A percentile compares a stretch with the other conserved stretches of the same genome.
phyloP scores from a whole-genome alignment of 345 rosid genomes.

The Gossypium thurberi region DNA sequence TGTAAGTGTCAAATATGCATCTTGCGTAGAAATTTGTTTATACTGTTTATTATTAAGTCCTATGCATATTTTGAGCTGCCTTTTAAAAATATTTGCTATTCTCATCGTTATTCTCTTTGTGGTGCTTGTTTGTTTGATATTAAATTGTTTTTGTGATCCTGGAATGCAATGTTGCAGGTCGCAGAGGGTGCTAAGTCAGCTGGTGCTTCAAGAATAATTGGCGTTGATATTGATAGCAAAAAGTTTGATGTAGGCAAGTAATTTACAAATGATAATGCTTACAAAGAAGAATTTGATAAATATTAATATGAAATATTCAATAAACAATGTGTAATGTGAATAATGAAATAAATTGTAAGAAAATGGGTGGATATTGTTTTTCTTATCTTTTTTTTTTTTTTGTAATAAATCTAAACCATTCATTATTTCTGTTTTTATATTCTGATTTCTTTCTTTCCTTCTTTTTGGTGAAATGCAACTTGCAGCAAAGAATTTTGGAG shows the following conservation, averaged over 20 bases:
- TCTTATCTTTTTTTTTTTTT: neutral
- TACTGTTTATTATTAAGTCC: neutral
- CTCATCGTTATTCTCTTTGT: neutral
- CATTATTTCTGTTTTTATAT: neutral
- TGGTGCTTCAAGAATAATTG: conserved; percentile 94
- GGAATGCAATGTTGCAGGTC: conserved; percentile 40
- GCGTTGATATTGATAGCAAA: conserved; percentile 79
- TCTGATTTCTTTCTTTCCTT: neutral
- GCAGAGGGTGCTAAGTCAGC: conserved; percentile 99
- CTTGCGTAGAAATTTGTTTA: neutral
- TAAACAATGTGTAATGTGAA: neutral
- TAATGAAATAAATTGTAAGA: neutral
- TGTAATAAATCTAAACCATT: neutral
- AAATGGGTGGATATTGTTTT: neutral
- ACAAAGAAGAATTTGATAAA: neutral
- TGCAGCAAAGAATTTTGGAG: conserved; percentile 62
- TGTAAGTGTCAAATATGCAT: conserved; percentile 38
- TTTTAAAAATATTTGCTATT: neutral
- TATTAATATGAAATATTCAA: neutral
- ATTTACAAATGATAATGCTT: neutral
- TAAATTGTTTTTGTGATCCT: neutral
- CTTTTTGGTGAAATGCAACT: neutral
- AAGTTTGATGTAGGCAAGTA: conserved; percentile 63
- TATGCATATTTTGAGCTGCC: neutral
- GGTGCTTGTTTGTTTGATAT: neutral